Conservation (phyloP, 208 protist genomes). For the Trypanosomatidae sp. region DNA sequence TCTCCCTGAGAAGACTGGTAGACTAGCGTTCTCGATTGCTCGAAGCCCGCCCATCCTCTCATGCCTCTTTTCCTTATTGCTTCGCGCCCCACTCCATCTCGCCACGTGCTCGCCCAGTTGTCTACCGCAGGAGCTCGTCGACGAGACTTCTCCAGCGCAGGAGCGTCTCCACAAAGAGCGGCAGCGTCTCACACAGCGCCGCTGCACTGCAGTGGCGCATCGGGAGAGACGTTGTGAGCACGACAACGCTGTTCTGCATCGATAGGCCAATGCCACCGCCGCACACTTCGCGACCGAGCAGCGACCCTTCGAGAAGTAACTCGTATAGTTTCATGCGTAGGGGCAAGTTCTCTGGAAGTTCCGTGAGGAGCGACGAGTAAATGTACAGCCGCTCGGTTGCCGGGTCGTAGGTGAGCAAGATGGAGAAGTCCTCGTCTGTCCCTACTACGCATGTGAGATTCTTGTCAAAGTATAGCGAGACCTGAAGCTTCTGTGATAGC, state of each 20-base stretch:
- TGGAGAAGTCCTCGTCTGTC: conserved; percentile 56
- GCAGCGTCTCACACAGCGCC: conserved; percentile 60
- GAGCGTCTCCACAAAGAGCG: conserved; percentile 69
- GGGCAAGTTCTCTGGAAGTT: conserved; percentile 39
- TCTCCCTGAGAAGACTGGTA: background rate
- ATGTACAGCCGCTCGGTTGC: conserved; percentile 79
- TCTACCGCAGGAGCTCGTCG: conserved; percentile 42
- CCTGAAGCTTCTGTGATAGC: conserved; percentile 45
- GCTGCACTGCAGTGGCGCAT: conserved; percentile 36
- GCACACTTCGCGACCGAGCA: conserved; percentile 80
- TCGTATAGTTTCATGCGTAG: conserved; percentile 76
- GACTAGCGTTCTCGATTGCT: background rate
- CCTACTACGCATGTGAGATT: conserved; percentile 78
- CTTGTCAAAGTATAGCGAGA: conserved; percentile 64
- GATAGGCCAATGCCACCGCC: conserved; percentile 76
- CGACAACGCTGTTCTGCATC: conserved; percentile 55
- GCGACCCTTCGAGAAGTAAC: conserved; percentile 68
- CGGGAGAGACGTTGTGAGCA: conserved; percentile 64
- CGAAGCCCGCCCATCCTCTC: background rate
- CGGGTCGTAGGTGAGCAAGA: conserved; percentile 74
- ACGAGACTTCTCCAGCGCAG: conserved; percentile 64
- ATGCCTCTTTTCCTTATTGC: background rate
- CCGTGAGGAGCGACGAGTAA: conserved; percentile 71
- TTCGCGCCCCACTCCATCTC: background rate
- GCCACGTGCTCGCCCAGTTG: background rate